Percentiles rank a stretch among this genome's conserved stretches.
phyloP scores from a whole-genome alignment of 1,284 basidiomycete species.

The Pseudozyma sp. region DNA sequence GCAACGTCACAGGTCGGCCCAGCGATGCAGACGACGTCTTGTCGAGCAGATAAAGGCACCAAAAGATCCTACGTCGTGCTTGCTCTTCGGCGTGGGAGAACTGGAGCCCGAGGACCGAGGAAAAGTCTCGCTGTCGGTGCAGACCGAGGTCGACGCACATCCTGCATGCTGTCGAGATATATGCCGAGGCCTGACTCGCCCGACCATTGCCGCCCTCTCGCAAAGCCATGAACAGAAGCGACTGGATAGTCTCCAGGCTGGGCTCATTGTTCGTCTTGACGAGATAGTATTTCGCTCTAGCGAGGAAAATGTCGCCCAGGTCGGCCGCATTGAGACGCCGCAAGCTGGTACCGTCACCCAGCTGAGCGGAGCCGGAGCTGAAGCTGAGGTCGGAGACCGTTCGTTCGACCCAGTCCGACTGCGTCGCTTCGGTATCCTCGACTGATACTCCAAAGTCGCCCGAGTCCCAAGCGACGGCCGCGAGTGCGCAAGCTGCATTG shows the following conservation, averaged over 20 bases:
- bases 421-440: constrained; percentile 39
- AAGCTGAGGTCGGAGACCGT: constrained; percentile 39
- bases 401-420: constrained; percentile 45
- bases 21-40: constrained; percentile 51
- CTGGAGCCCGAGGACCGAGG: constrained; percentile 34
- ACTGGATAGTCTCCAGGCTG: constrained; percentile 51
- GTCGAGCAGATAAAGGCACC: constrained; percentile 55
- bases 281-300: constrained; percentile 54
- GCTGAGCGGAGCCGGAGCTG: constrained; percentile 22
- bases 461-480: constrained; percentile 50
- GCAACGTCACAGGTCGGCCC: constrained; percentile 54
- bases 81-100: constrained; percentile 54
- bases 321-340: constrained; percentile 30
- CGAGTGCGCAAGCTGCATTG: constrained; percentile 51
- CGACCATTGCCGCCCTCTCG: constrained; percentile 55
- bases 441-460: constrained; percentile 37
- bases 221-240: constrained; percentile 56
- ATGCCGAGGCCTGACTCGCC: constrained; percentile 48
- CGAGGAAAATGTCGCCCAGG: constrained; percentile 51
- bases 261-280: constrained; percentile 55
- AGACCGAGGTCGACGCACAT: constrained; percentile 59
- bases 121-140: constrained; percentile 48
- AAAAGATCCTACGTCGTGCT: constrained; percentile 48
- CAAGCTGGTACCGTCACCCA: constrained; percentile 24
- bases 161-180: constrained; percentile 47